Conservation (phyloP, 2,329 filamentous ascomycete species). For the Pyrenophora graminea region DNA sequence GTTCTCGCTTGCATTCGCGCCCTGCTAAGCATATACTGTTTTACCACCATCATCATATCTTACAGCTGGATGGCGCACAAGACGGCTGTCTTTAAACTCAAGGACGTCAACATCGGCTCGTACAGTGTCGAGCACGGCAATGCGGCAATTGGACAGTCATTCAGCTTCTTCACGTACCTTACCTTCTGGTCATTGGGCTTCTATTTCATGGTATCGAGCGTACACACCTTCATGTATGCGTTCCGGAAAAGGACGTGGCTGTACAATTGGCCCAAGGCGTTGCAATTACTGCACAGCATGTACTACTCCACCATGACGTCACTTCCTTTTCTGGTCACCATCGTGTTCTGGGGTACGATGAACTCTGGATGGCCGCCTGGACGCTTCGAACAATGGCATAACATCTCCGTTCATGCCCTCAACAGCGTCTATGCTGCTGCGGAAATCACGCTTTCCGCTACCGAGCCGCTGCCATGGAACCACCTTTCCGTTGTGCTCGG, state of each 20-base stretch:
- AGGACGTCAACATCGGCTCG: conserved; percentile 32
- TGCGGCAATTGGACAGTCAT: conserved; percentile 61
- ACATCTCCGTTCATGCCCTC: conserved; percentile 73
- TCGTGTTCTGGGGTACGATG: conserved; percentile 48
- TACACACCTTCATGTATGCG: conserved; percentile 69
- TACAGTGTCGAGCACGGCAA: conserved; percentile 66
- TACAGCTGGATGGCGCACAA: conserved; percentile 59
- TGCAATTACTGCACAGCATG: conserved; percentile 41
- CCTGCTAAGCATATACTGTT: conserved; percentile 62
- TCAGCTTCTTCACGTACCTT: conserved; percentile 80
- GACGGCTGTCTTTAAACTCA: conserved; percentile 23
- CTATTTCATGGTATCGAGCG: conserved; percentile 69
- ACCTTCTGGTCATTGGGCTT: conserved; percentile 81
- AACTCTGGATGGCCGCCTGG: conserved; percentile 49
- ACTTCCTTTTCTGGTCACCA: conserved; percentile 47
- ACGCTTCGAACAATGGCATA: conserved; percentile 53
- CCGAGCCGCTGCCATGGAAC: conserved; percentile 62
- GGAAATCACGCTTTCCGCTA: conserved; percentile 72
- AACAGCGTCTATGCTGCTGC: conserved; percentile 73
- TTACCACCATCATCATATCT: conserved; percentile 68
- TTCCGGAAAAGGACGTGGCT: conserved; percentile 36
- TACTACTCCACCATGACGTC: conserved; percentile 46
- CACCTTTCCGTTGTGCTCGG: conserved; percentile 68
- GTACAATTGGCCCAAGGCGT: conserved; percentile 37
- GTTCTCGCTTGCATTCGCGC: conserved; percentile 62